phyloP scores from a whole-genome alignment of 768 basidiomycete species.

The Phaeolepiota aurea region DNA sequence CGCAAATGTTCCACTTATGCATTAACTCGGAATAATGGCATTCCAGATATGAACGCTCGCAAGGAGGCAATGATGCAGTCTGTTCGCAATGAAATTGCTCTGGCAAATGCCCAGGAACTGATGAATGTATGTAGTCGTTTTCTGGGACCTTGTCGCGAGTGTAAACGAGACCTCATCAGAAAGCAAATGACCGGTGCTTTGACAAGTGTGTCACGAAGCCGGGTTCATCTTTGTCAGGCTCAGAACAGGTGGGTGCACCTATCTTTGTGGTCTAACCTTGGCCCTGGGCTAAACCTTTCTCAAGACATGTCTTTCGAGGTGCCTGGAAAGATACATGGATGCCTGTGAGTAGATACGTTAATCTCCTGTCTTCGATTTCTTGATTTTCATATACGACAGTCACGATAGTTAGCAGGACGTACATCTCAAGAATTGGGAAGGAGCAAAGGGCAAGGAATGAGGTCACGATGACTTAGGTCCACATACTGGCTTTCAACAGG shows the following conservation, averaged over 20 bases:
- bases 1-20: not conserved
- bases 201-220: conserved; percentile 74
- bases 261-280: not conserved
- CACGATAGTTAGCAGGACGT: conserved; percentile 69
- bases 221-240: conserved; percentile 53
- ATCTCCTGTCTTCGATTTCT: not conserved
- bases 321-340: conserved; percentile 79
- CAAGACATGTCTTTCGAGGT: conserved; percentile 71
- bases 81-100: conserved; percentile 61
- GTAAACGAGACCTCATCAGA: conserved; percentile 32
- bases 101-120: conserved; percentile 73
- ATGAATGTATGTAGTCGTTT: conserved; percentile 49
- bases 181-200: conserved; percentile 74
- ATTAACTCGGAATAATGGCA: not conserved
- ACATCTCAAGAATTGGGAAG: conserved; percentile 47
- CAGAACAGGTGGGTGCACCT: conserved; percentile 53
- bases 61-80: conserved; percentile 55
- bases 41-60: conserved; percentile 32
- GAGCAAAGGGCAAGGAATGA: conserved; percentile 31
- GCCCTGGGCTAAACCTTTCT: conserved; percentile 2
- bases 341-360: conserved; percentile 56
- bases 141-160: too few species aligned
- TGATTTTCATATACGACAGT: conserved; percentile 37
- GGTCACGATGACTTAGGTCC: too few species aligned
- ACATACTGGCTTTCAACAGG: too few species aligned